Conservation (phyloP, 2,329 filamentous ascomycete genomes). For the Bisporella sp. region DNA sequence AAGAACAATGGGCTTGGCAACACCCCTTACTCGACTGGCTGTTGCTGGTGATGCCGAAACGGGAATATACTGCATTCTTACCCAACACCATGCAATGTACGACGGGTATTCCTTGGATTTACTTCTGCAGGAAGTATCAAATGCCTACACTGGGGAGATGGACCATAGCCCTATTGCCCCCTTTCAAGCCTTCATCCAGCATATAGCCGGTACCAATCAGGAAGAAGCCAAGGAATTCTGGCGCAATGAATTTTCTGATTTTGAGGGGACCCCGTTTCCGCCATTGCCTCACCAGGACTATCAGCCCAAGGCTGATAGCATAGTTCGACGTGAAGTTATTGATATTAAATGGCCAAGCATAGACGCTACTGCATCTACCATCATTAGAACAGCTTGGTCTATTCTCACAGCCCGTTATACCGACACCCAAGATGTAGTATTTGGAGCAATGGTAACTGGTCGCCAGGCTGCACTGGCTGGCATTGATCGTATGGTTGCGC, state of each 20-base stretch:
- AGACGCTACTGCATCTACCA: slow-evolving; percentile 41
- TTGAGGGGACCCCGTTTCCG: not conserved
- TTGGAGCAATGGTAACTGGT: slow-evolving; percentile 35
- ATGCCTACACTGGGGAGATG: not conserved
- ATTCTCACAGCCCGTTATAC: slow-evolving; percentile 30
- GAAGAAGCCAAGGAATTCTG: not conserved
- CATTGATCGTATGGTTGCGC: slow-evolving; percentile 33
- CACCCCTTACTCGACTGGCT: slow-evolving; percentile 1
- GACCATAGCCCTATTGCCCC: not conserved
- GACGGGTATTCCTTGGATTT: slow-evolving; percentile 52
- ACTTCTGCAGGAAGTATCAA: not conserved
- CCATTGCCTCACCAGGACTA: not conserved
- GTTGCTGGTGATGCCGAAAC: slow-evolving; percentile 1
- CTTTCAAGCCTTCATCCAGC: slow-evolving; percentile 34
- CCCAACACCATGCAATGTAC: slow-evolving; percentile 48
- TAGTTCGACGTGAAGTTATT: not conserved
- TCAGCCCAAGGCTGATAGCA: not conserved
- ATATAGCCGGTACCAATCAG: slow-evolving; percentile 34
- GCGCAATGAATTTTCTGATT: slow-evolving; percentile 7
- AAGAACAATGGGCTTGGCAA: slow-evolving; percentile 1
- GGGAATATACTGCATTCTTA: not conserved
- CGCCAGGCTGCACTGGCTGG: slow-evolving; percentile 30
- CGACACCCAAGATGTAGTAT: slow-evolving; percentile 31
- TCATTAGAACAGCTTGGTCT: slow-evolving; percentile 33
- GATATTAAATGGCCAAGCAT: slow-evolving; percentile 27